Percentiles rank a stretch among this genome's conserved stretches.
Conservation (phyloP, 2,329 filamentous ascomycete genomes). For the Pleurostoma richardsiae region DNA sequence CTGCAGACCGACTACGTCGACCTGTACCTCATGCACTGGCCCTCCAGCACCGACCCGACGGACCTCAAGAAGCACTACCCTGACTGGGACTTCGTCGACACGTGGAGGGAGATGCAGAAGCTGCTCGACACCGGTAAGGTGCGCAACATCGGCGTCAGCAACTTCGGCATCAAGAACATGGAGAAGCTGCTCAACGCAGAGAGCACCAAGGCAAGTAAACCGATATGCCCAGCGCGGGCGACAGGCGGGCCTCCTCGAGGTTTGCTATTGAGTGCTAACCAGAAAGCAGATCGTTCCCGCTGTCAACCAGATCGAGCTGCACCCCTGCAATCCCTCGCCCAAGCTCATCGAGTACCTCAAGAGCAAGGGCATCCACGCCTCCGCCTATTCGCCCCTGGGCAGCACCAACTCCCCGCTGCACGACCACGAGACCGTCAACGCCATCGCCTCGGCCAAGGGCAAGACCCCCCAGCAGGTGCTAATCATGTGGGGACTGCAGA, state of each 20-base stretch:
- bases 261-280: background rate
- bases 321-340: constrained; percentile 76
- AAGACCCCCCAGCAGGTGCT: constrained; percentile 72
- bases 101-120: constrained; percentile 70
- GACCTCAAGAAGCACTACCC: constrained; percentile 62
- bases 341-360: constrained; percentile 71
- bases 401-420: constrained; percentile 65
- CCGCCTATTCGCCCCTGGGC: constrained; percentile 70
- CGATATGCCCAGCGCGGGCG: too few relatives aligned
- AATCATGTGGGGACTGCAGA: constrained; percentile 74
- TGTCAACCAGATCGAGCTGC: constrained; percentile 79
- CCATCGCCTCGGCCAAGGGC: constrained; percentile 60
- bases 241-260: background rate
- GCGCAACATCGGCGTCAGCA: constrained; percentile 78
- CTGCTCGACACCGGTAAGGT: constrained; percentile 65
- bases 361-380: constrained; percentile 68
- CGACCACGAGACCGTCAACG: constrained; percentile 58
- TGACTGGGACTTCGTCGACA: constrained; percentile 81
- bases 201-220: constrained; percentile 47
- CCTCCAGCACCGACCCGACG: constrained; percentile 55
- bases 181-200: constrained; percentile 69
- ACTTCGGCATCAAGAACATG: constrained; percentile 77
- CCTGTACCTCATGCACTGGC: constrained; percentile 71
- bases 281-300: constrained; percentile 47
- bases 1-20: constrained; percentile 63